A percentile compares a stretch with the other conserved stretches of the same genome.
phyloP scores from a whole-genome alignment of 108 stramenopile species.

The Skeletonema potamos region DNA sequence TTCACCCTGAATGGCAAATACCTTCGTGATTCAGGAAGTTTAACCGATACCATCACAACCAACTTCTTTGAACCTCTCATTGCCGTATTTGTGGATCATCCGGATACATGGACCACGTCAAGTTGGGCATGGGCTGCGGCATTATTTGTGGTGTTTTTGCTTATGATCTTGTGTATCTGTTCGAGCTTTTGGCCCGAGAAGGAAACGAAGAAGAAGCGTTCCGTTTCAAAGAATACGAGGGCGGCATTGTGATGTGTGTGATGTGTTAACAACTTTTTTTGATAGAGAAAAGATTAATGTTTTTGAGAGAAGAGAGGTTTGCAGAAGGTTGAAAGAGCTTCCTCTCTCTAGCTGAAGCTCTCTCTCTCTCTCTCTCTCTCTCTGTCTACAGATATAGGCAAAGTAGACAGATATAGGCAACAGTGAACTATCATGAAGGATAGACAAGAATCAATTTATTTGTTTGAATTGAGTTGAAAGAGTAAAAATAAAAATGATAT shows the following conservation, averaged over 20 bases:
- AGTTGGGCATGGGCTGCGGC: conserved; percentile 87
- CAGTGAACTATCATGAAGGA: too few species aligned
- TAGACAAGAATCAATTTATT: too few species aligned
- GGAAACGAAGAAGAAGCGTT: conserved; percentile 13
- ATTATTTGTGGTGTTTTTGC: conserved; percentile 67
- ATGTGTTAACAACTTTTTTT: too few species aligned
- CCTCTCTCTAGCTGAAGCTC: too few species aligned
- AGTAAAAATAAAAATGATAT: too few species aligned
- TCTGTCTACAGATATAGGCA: too few species aligned
- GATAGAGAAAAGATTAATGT: too few species aligned
- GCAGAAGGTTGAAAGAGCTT: too few species aligned
- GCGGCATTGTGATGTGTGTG: neutral
- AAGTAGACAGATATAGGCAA: too few species aligned
- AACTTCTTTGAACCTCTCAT: conserved; percentile 84
- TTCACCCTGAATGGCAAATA: conserved; percentile 71
- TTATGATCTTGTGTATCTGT: conserved; percentile 84
- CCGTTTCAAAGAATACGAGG: neutral
- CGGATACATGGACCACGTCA: conserved; percentile 79
- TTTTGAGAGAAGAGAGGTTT: too few species aligned
- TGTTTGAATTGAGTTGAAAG: too few species aligned
- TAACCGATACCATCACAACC: conserved; percentile 72
- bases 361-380: too few species aligned
- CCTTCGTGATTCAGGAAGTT: conserved; percentile 56
- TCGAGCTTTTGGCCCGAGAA: conserved; percentile 79
- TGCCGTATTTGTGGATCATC: conserved; percentile 87